phyloP scores from a whole-genome alignment of 805 yeast genomes.

The Debaryomyces prosopidis region DNA sequence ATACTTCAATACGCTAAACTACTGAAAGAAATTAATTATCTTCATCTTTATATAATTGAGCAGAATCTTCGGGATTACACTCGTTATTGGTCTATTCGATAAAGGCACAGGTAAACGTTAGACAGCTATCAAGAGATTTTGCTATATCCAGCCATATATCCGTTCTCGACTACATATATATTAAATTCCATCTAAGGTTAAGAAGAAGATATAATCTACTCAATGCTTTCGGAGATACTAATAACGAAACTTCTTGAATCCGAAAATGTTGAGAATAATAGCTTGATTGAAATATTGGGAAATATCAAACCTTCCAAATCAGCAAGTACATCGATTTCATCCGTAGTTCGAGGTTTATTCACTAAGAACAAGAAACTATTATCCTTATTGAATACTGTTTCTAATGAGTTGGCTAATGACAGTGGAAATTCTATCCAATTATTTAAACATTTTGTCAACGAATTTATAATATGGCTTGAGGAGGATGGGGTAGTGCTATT shows the following conservation, averaged over 20 bases:
- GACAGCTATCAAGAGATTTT: too few species aligned
- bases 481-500: constrained; percentile 33
- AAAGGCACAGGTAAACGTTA: too few species aligned
- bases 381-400: constrained; percentile 13
- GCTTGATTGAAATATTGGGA: constrained; percentile 36
- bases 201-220: too few species aligned
- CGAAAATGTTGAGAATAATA: constrained; percentile 33
- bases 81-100: too few species aligned
- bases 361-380: constrained; percentile 37
- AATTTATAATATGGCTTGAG: constrained; percentile 41
- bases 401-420: constrained; percentile 13
- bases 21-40: too few species aligned
- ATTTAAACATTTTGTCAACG: constrained; percentile 38
- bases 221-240: background rate
- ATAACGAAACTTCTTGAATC: constrained; percentile 9
- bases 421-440: constrained; percentile 22
- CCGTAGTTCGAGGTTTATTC: constrained; percentile 40
- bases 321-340: constrained; percentile 23
- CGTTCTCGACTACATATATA: too few species aligned
- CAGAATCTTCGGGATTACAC: too few species aligned
- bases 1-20: too few species aligned
- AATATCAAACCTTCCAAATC: constrained; percentile 30
- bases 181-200: too few species aligned
- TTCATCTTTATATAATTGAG: too few species aligned
- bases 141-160: too few species aligned